Percentiles rank a stretch among this genome's conserved stretches.
These are phyloP conservation scores for Cucurbita ficifolia DNA, from an alignment of 306 rosid genomes.

Conservation along the genomic window DNA sequence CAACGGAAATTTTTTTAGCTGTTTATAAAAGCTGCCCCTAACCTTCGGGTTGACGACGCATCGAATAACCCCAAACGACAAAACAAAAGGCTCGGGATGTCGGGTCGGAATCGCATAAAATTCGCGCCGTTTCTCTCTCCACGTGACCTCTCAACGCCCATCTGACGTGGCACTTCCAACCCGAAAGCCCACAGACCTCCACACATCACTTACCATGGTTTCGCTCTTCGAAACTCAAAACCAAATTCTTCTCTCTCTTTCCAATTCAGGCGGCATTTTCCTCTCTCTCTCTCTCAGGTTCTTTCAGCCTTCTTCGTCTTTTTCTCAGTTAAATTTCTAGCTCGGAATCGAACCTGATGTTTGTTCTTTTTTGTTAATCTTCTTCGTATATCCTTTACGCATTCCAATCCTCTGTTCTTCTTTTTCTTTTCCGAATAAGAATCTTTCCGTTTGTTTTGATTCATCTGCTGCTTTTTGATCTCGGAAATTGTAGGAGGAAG, in stretches of 20 bases:
- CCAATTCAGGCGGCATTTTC: background rate
- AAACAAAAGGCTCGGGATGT: background rate
- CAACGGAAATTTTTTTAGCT: slow-evolving; percentile 18
- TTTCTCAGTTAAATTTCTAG: background rate
- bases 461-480: background rate
- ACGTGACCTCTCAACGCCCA: background rate
- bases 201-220: background rate
- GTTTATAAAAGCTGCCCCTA: no score
- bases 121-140: background rate
- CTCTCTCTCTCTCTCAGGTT: background rate
- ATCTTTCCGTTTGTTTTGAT: background rate
- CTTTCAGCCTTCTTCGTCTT: background rate
- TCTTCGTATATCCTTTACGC: slow-evolving; percentile 1
- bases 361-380: background rate
- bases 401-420: background rate
- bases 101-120: background rate
- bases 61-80: background rate
- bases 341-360: background rate
- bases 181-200: background rate
- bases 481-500: background rate
- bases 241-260: background rate
- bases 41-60: background rate
- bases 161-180: background rate
- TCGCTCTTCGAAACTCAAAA: background rate
- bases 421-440: background rate